phyloP scores from a whole-genome alignment of 2,329 filamentous ascomycete species.

The Alternaria solani region DNA sequence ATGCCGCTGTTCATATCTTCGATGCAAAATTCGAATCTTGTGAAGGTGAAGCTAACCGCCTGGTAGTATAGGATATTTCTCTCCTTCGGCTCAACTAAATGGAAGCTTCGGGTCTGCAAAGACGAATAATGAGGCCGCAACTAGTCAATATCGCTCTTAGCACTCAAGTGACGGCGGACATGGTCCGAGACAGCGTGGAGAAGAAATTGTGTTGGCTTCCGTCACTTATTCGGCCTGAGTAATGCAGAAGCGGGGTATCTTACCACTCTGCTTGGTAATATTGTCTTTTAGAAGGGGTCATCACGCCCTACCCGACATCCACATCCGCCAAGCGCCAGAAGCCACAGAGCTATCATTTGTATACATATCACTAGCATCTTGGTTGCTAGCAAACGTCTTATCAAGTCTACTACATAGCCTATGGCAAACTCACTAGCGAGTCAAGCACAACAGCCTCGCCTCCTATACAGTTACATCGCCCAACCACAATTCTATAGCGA shows the following conservation, averaged over 20 bases:
- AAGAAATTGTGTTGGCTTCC: constrained; percentile 17
- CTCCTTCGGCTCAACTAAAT: not conserved
- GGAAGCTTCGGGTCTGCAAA: not conserved
- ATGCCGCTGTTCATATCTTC: not conserved
- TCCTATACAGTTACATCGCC: constrained; percentile 26
- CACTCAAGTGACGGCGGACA: not conserved
- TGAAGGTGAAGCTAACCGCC: not conserved
- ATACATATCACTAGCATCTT: not conserved
- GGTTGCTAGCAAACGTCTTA: not conserved
- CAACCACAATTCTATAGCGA: constrained; percentile 30
- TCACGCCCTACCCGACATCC: constrained; percentile 2
- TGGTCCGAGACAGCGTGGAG: not conserved
- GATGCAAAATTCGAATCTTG: not conserved
- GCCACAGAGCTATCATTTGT: not conserved
- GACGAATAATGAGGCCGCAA: not conserved
- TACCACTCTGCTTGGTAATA: constrained; percentile 4
- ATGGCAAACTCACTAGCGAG: constrained; percentile 14
- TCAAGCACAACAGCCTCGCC: constrained; percentile 16
- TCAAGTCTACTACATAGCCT: not conserved
- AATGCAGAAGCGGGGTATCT: constrained; percentile 22
- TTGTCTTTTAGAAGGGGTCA: constrained; percentile 2
- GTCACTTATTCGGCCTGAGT: constrained; percentile 14
- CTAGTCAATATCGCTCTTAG: not conserved
- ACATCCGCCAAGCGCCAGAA: constrained; percentile 1
- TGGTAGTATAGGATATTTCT: not conserved